These are phyloP conservation scores for Rubroboletus satanas DNA, from an alignment of 768 basidiomycete species.

Conservation along the genomic window DNA sequence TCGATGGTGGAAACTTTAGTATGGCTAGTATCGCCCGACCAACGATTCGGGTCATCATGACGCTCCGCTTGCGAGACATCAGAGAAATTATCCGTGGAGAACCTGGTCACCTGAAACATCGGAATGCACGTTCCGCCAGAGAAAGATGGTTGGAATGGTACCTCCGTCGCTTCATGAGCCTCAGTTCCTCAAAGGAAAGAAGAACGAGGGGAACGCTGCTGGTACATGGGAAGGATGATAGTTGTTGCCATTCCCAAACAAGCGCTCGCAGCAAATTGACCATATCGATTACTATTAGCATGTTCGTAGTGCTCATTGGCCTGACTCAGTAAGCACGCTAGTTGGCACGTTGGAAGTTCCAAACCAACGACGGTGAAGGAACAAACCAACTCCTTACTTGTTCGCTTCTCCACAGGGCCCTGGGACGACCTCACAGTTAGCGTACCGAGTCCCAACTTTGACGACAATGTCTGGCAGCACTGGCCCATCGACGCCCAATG, in stretches of 20 bases:
- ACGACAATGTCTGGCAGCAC: constrained; percentile 13
- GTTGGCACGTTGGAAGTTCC: not conserved
- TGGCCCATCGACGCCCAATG: constrained; percentile 10
- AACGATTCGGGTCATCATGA: not conserved
- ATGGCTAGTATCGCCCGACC: not conserved
- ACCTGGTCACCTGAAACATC: not conserved
- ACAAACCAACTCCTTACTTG: not conserved
- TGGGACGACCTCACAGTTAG: not conserved
- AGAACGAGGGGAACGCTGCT: not conserved
- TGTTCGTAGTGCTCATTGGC: not conserved
- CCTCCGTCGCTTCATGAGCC: not conserved
- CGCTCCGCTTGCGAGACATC: not conserved
- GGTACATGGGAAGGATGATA: not conserved
- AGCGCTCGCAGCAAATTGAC: not conserved
- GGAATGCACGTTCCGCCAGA: not conserved
- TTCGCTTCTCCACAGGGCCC: not conserved
- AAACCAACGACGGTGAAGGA: not conserved
- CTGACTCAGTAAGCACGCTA: not conserved
- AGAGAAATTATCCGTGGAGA: not conserved
- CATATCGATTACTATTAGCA: not conserved
- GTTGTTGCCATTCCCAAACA: not conserved
- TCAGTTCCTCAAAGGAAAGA: not conserved
- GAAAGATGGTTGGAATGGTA: not conserved
- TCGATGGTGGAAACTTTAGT: not conserved
- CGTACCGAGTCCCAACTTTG: not conserved